Percentiles rank a stretch among this genome's conserved stretches.
These are phyloP conservation scores for Blastocystis sp. DNA, from an alignment of 352 stramenopile genomes.

Conservation along the genomic window DNA sequence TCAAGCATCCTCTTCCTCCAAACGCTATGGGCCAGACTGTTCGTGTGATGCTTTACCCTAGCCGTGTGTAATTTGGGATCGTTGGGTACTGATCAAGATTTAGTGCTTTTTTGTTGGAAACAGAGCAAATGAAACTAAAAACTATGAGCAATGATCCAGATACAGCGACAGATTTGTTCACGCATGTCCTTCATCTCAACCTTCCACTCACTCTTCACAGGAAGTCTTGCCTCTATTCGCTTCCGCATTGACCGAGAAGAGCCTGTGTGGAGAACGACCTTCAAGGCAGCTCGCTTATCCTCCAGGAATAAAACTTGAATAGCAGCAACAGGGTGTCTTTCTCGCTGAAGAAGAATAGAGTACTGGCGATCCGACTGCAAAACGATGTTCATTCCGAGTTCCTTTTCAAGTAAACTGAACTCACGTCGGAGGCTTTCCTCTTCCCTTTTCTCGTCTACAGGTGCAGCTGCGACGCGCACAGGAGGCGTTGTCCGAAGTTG, in stretches of 20 bases:
- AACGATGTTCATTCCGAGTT: not conserved
- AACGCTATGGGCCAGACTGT: conserved; percentile 90
- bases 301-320: not conserved
- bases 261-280: not conserved
- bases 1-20: conserved; percentile 91
- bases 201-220: not conserved
- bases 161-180: not conserved
- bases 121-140: not conserved
- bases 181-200: not conserved
- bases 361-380: not conserved
- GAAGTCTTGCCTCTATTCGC: not conserved
- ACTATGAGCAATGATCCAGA: conserved; percentile 46
- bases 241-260: not conserved
- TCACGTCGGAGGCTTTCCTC: not conserved
- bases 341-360: not conserved
- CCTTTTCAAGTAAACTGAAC: not conserved
- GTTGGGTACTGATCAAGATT: conserved; percentile 64
- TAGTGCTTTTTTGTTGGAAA: conserved; percentile 50
- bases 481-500: not conserved
- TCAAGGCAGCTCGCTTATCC: not conserved
- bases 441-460: not conserved
- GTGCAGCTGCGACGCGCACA: not conserved
- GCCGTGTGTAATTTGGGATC: conserved; percentile 80
- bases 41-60: conserved; percentile 98
- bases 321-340: not conserved